phyloP scores from a whole-genome alignment of 805 yeast species.

The Maudiozyma serrabonitensis region DNA sequence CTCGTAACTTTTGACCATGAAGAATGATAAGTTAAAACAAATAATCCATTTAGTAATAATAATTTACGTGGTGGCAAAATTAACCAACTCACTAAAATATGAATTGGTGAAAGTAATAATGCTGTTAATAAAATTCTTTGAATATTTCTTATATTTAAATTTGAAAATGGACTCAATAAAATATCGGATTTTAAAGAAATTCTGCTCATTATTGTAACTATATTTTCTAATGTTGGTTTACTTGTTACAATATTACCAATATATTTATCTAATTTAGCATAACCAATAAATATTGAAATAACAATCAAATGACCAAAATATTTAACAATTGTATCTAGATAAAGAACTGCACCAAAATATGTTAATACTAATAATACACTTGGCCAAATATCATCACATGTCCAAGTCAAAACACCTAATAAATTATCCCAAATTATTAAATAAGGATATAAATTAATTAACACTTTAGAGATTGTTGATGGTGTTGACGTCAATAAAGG shows the following conservation, averaged over 20 bases:
- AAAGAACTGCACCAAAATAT: conserved; percentile 51
- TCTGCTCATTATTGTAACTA: conserved; percentile 64
- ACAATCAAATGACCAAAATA: conserved; percentile 74
- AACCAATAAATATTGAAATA: conserved; percentile 47
- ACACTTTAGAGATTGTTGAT: conserved; percentile 76
- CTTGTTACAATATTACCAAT: conserved; percentile 43
- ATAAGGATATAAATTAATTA: conserved; percentile 79
- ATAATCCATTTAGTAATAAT: conserved; percentile 47
- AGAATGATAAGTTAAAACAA: conserved; percentile 75
- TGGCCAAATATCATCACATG: conserved; percentile 74
- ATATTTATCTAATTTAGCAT: conserved; percentile 46
- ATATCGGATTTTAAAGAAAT: conserved; percentile 70
- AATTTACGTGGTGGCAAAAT: conserved; percentile 63
- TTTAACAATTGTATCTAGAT: conserved; percentile 61
- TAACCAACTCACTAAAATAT: conserved; percentile 58
- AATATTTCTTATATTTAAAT: conserved; percentile 69
- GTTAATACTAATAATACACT: conserved; percentile 43
- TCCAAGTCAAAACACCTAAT: conserved; percentile 80
- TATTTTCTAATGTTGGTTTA: conserved; percentile 76
- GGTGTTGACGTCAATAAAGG: conserved; percentile 86
- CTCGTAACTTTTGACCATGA: conserved; percentile 77
- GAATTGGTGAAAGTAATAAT: conserved; percentile 75
- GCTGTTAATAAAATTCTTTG: conserved; percentile 76
- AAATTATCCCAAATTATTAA: conserved; percentile 61
- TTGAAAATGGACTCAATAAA: conserved; percentile 71